Evolutionary conservation across 371 early-diverging fungal species (phyloP), one percentile per base, ranked within the genome.

Genomic region (Apophysomyces variabilis): DNA sequence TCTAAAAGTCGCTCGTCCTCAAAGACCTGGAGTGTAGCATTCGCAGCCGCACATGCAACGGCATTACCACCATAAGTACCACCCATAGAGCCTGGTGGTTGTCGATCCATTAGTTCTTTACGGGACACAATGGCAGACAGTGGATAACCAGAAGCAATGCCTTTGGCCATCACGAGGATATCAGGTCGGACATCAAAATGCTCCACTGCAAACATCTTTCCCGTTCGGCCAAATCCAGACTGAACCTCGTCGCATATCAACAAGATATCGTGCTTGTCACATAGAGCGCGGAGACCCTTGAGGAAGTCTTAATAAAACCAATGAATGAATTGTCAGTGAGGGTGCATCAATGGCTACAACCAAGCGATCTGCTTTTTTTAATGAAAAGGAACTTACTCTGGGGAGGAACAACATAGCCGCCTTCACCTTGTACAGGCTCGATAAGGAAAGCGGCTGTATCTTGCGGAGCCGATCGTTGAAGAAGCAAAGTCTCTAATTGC

Each of bases 341-440:
- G 46, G 1, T 45, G 13, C 46, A 26, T 26, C 32, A 26, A 26
- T 3, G 32, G 32, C 3, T 26, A 0, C 32, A 26, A 26, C 32
- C 1, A 26, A 26, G 3, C 32, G 32, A 26, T 26, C 32, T 26
- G 32, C 32, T 26, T 26, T 26, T 26, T 26, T 43, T 35, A 16
- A 21, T 18, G 18, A 65, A 46, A 54, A 41, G 3, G 13, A 26
- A 67, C 70, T 77, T 79, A 79, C 80, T 74, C 39, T 70, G 45
- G 9, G 91, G 87, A 18, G 93, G 91, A 38, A 84, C 83, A 54
- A 86, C 86, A 65, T 93, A 90, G n/a, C 94, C 94, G 66, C 94
- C 94, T 71, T 94, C 94, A 66, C 93, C 91, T 74, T 90, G 90
- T 37, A 94, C 83, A 3, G 94, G 92, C 67, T 94, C 94, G 36